Conservation (phyloP, 495 filamentous ascomycete genomes). For the Penicillium simplicissimum region DNA sequence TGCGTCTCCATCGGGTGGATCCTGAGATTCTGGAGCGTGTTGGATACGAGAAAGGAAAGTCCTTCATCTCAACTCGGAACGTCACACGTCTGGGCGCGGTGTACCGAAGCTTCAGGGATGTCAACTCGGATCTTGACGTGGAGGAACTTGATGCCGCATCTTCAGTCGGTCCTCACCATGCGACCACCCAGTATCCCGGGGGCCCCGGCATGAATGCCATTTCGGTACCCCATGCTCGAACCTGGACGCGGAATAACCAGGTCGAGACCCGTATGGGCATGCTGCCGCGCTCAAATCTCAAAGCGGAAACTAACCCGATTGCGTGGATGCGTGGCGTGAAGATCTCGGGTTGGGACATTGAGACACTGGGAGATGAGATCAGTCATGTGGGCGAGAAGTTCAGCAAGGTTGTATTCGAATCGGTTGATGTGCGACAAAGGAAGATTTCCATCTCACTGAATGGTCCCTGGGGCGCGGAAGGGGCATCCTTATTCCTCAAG, state of each 20-base stretch:
- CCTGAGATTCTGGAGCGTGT: conserved; percentile 63
- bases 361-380: conserved; percentile 85
- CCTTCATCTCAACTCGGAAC: conserved; percentile 63
- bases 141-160: conserved; percentile 37
- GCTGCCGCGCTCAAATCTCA: conserved; percentile 58
- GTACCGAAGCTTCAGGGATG: conserved; percentile 84
- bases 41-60: conserved; percentile 72
- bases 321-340: conserved; percentile 94
- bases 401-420: conserved; percentile 81
- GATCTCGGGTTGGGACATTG: conserved; percentile 74
- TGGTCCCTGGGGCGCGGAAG: conserved; percentile 81
- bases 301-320: conserved; percentile 72
- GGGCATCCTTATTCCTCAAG: conserved; percentile 71
- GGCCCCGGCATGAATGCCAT: conserved; percentile 53
- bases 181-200: conserved; percentile 29
- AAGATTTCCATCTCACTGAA: conserved; percentile 74
- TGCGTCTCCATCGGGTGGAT: conserved; percentile 77
- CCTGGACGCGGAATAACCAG: conserved; percentile 45
- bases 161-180: conserved; percentile 29
- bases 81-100: conserved; percentile 78
- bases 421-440: conserved; percentile 76
- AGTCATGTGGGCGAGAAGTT: conserved; percentile 79
- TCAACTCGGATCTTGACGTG: conserved; percentile 36
- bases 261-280: conserved; percentile 59
- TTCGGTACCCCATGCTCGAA: conserved; percentile 44